Conservation (phyloP, 176 grass and related monocot species). For the Puya raimondii region DNA sequence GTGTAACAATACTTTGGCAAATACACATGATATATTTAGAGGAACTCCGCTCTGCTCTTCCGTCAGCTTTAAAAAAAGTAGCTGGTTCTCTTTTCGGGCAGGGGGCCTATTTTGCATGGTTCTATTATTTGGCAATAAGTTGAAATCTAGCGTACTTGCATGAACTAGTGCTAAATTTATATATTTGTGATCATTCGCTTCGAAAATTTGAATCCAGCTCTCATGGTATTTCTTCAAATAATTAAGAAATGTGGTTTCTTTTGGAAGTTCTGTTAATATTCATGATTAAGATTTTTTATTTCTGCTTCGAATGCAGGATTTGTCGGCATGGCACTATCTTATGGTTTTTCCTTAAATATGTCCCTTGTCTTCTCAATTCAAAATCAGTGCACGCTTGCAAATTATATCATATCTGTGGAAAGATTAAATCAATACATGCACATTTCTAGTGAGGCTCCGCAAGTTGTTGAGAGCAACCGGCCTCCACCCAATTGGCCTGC, state of each 20-base stretch:
- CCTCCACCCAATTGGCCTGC: slow-evolving; percentile 65
- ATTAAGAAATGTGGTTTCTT: not conserved
- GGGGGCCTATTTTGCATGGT: no score
- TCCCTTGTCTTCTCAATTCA: slow-evolving; percentile 74
- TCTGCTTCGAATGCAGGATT: slow-evolving; percentile 42
- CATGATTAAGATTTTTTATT: not conserved
- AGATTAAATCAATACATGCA: slow-evolving; percentile 89
- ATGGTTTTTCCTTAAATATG: slow-evolving; percentile 81
- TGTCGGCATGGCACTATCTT: slow-evolving; percentile 94
- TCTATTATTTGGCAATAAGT: no score
- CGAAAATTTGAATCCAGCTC: no score
- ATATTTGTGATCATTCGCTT: no score
- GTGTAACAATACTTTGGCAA: no score
- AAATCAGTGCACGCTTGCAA: slow-evolving; percentile 76
- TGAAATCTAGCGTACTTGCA: no score
- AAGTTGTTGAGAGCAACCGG: slow-evolving; percentile 50
- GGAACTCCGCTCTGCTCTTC: no score
- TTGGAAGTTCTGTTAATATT: not conserved
- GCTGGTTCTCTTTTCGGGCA: no score
- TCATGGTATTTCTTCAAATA: no score
- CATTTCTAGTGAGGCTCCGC: slow-evolving; percentile 59
- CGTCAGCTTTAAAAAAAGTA: no score
- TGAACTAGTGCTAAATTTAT: no score
- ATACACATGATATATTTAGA: no score
- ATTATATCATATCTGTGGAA: slow-evolving; percentile 87